Percentiles rank a stretch among this genome's conserved stretches.
Evolutionary conservation across 352 stramenopile species (phyloP).

Genomic region (Salisapilia sapeloensis): DNA sequence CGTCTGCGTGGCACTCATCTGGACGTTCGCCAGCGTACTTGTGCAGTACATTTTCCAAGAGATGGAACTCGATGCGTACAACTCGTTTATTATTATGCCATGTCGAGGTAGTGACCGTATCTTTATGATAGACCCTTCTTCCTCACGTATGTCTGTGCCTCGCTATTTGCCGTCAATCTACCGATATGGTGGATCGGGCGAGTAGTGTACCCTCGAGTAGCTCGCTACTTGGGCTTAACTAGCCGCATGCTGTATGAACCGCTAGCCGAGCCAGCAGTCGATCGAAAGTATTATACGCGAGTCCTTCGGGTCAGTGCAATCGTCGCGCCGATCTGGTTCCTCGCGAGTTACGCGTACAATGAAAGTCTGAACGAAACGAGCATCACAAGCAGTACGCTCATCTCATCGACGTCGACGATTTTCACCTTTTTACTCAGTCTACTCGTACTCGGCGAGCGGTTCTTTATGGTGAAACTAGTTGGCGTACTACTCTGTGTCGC

Average conservation of each 20-base stretch:
- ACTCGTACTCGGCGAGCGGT: constrained; percentile 54
- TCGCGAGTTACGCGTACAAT: constrained; percentile 91
- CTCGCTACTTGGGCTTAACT: constrained; percentile 19
- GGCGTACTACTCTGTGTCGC: constrained; percentile 78
- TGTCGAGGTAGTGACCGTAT: too few relatives aligned
- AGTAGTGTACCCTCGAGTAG: constrained; percentile 17
- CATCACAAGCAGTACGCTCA: constrained; percentile 89
- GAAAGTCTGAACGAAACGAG: constrained; percentile 80
- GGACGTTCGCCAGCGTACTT: constrained; percentile 71
- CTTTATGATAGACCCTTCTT: constrained; percentile 80
- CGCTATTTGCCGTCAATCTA: constrained; percentile 73
- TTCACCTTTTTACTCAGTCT: constrained; percentile 89
- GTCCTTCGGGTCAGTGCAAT: constrained; percentile 35
- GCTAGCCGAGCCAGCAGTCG: constrained; percentile 11
- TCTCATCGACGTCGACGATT: constrained; percentile 85
- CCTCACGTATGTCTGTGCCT: constrained; percentile 78
- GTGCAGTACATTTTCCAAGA: constrained; percentile 84
- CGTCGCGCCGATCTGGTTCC: constrained; percentile 89
- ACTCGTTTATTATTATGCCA: too few relatives aligned
- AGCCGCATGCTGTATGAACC: constrained; percentile 6
- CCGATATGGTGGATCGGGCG: constrained; percentile 56
- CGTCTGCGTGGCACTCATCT: constrained; percentile 58
- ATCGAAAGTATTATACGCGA: constrained; percentile 9
- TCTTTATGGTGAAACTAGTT: constrained; percentile 62
- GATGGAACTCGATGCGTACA: constrained; percentile 67